Evolutionary conservation across 2,329 filamentous ascomycete genomes (phyloP).

Genomic region (Tolypocladium ovalisporum): DNA sequence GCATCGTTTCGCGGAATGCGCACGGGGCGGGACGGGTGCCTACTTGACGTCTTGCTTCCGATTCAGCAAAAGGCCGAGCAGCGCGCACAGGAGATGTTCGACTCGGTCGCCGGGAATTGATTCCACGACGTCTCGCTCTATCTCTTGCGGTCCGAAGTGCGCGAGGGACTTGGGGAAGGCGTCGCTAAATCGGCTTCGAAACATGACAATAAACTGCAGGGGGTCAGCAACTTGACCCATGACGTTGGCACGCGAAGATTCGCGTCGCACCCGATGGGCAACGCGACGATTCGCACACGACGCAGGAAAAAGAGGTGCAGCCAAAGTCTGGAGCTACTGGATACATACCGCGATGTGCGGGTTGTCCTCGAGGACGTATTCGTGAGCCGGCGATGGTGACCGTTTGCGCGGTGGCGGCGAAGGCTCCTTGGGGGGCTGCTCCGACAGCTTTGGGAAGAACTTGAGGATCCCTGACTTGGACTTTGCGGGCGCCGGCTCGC

Average conservation of each 20-base stretch:
- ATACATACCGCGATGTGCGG: slow-evolving; percentile 79
- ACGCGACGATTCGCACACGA: slow-evolving; percentile 21
- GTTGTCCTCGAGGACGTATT: slow-evolving; percentile 83
- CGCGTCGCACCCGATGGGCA: slow-evolving; percentile 33
- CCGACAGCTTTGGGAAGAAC: slow-evolving; percentile 52
- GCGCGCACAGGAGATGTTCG: slow-evolving; percentile 79
- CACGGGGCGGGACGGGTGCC: background rate
- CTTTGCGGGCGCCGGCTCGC: slow-evolving; percentile 25
- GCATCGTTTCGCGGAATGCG: background rate
- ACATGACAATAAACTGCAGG: slow-evolving; percentile 90
- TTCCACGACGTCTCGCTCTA: slow-evolving; percentile 78
- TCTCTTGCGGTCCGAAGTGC: slow-evolving; percentile 89
- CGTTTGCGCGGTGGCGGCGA: slow-evolving; percentile 65
- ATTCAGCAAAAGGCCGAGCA: slow-evolving; percentile 82
- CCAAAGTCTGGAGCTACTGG: background rate
- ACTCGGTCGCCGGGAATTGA: slow-evolving; percentile 69
- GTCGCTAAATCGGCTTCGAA: slow-evolving; percentile 84
- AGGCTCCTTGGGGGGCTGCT: slow-evolving; percentile 41
- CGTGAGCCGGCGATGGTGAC: slow-evolving; percentile 79
- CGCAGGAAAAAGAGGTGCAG: background rate
- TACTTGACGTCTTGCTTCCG: slow-evolving; percentile 99
- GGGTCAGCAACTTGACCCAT: slow-evolving; percentile 22
- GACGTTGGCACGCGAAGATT: slow-evolving; percentile 35
- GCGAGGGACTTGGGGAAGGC: slow-evolving; percentile 78
- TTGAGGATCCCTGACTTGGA: slow-evolving; percentile 51